Percentiles rank a stretch among this genome's conserved stretches.
These are phyloP conservation scores for Tulasnella calospora DNA, from an alignment of 768 basidiomycete species.

Conservation along the genomic window DNA sequence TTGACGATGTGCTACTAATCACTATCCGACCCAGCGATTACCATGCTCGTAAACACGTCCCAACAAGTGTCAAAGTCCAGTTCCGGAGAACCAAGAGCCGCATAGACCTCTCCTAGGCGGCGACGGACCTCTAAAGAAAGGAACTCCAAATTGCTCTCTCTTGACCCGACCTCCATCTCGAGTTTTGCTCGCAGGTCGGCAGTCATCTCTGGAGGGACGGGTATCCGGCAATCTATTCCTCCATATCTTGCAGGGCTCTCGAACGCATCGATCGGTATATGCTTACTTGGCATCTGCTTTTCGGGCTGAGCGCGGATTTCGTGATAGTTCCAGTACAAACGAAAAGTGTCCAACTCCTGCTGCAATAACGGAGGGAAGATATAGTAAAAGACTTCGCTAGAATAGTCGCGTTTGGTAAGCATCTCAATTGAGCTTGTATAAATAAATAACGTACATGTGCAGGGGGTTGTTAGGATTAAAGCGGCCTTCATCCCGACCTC, in stretches of 20 bases:
- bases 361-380: background rate
- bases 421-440: background rate
- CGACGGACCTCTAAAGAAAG: background rate
- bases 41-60: background rate
- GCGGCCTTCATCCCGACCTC: background rate
- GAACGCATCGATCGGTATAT: background rate
- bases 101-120: background rate
- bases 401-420: background rate
- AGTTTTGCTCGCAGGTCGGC: background rate
- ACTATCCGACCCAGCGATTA: background rate
- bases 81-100: background rate
- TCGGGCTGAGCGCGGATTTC: background rate
- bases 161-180: background rate
- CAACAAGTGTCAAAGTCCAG: background rate
- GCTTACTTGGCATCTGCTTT: background rate
- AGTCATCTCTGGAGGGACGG: background rate
- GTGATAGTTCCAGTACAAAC: background rate
- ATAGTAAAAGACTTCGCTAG: background rate
- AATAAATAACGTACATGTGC: background rate
- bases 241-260: background rate
- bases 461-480: background rate
- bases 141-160: background rate
- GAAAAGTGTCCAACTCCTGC: background rate
- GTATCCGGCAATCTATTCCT: background rate
- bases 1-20: background rate